These are phyloP conservation scores for Brasilioporus rufonigricans DNA, from an alignment of 768 basidiomycete genomes.

Conservation along the genomic window DNA sequence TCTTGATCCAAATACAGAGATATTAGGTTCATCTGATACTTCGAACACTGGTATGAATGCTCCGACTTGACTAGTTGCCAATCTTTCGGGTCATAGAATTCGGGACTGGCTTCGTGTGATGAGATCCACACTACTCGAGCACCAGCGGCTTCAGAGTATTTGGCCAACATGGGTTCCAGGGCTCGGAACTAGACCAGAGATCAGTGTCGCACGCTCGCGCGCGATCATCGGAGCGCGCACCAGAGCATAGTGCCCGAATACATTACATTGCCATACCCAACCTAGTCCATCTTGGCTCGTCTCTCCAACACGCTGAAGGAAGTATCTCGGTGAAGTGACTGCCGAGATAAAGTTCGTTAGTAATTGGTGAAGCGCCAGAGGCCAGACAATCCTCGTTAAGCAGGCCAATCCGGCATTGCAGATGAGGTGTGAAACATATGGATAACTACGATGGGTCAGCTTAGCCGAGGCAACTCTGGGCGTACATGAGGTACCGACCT, in stretches of 20 bases:
- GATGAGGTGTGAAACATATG: constrained; percentile 78
- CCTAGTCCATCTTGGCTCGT: constrained; percentile 69
- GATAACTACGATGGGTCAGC: constrained; percentile 47
- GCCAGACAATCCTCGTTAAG: constrained; percentile 55
- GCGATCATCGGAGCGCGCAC: constrained; percentile 41
- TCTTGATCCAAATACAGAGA: constrained; percentile 50
- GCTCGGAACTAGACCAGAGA: constrained; percentile 54
- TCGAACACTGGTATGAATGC: constrained; percentile 67
- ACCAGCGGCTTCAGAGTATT: constrained; percentile 40
- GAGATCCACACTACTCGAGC: constrained; percentile 79
- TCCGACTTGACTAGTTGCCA: constrained; percentile 65
- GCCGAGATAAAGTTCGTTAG: constrained; percentile 41
- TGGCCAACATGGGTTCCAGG: constrained; percentile 51
- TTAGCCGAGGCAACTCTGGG: neutral
- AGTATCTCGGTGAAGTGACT: constrained; percentile 54
- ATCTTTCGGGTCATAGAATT: constrained; percentile 59
- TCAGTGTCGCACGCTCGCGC: neutral
- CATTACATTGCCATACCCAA: constrained; percentile 81
- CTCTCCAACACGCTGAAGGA: constrained; percentile 57
- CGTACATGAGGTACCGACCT: constrained; percentile 42
- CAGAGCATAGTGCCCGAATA: constrained; percentile 78
- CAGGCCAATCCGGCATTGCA: constrained; percentile 75
- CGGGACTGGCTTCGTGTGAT: constrained; percentile 59
- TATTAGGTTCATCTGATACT: constrained; percentile 77
- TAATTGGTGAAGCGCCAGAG: constrained; percentile 45